Evolutionary conservation across 1,284 basidiomycete genomes (phyloP), one percentile per base, ranked within the genome.

Genomic region (Tilletia indica): DNA sequence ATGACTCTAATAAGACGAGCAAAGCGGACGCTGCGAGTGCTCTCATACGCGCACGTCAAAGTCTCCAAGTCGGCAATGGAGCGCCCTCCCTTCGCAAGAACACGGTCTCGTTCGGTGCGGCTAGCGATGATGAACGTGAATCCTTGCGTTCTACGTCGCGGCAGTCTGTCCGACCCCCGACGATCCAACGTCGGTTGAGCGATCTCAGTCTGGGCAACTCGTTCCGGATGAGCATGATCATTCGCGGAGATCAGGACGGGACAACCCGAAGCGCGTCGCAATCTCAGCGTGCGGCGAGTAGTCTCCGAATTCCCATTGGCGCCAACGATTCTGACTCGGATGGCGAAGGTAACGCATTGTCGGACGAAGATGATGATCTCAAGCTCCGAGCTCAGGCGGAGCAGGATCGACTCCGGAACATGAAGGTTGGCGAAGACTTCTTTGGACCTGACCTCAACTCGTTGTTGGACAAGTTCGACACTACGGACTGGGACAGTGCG

Each of bases 361-460:
- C 51, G 16, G 16, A 19, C 58, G 78, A 75, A 2, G 77, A 76
- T 64, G 78, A 70, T 4, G 79, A 80, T 8, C 76, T 82, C 42
- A 72, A 71, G 49, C 73, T 68, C 19, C 70, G 72, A n/a, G 73
- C 79, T 19, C 70, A 74, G n/a, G 78, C 76, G 12, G 80, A 82
- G 42, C 78, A 79, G 71, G 74, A 82, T 42, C 75, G 80, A n/a
- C 69, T 82, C 6, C 75, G 80, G 4, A 72, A 68, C 61, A 80
- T 82, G 77, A 80, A 80, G 16, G 76, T 82, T 34, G 80, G 80
- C 16, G 80, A 82, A 34, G 80, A 82, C 71, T 82, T 82, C 73
- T 82, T 82, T 38, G 80, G 80, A 3, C 78, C 74, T 6, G 74
- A 74, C 3, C 68, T 82, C 19, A 71, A 73, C 25, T 70, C 68